These are phyloP conservation scores for Amanita pallidorosea DNA, from an alignment of 768 basidiomycete species.

Conservation along the genomic window DNA sequence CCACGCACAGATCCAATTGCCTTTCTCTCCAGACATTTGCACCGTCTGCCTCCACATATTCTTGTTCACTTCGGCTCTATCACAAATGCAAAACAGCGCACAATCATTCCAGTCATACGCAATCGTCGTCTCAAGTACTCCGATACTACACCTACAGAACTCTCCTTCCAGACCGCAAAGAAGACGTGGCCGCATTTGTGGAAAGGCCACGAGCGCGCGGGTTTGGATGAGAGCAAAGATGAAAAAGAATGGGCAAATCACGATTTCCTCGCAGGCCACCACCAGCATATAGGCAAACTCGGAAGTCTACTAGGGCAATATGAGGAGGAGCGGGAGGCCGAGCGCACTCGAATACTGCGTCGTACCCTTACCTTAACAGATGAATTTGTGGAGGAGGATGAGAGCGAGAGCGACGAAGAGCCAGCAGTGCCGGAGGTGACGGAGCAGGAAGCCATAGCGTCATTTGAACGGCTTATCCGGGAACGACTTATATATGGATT, in stretches of 20 bases:
- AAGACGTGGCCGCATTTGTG: slow-evolving; percentile 60
- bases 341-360: slow-evolving; percentile 40
- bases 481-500: slow-evolving; percentile 71
- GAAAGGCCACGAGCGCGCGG: slow-evolving; percentile 41
- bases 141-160: slow-evolving; percentile 40
- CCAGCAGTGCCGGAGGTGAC: slow-evolving; percentile 25
- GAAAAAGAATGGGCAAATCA: slow-evolving; percentile 61
- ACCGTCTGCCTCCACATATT: slow-evolving; percentile 59
- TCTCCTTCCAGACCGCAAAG: slow-evolving; percentile 42
- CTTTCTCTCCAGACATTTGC: slow-evolving; percentile 52
- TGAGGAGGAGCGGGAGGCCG: slow-evolving; percentile 70
- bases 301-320: slow-evolving; percentile 57
- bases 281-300: slow-evolving; percentile 58
- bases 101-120: slow-evolving; percentile 49
- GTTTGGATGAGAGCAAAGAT: slow-evolving; percentile 44
- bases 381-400: slow-evolving; percentile 60
- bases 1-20: slow-evolving; percentile 46
- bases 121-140: slow-evolving; percentile 64
- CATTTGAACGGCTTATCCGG: slow-evolving; percentile 50
- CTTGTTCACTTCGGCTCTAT: slow-evolving; percentile 31
- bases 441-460: slow-evolving; percentile 34
- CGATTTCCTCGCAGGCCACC: slow-evolving; percentile 46
- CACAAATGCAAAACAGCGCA: slow-evolving; percentile 57
- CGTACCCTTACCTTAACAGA: slow-evolving; percentile 27
- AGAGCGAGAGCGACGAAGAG: slow-evolving; percentile 40